phyloP scores from a whole-genome alignment of 2,329 filamentous ascomycete genomes.

The Botrytis fragariae region DNA sequence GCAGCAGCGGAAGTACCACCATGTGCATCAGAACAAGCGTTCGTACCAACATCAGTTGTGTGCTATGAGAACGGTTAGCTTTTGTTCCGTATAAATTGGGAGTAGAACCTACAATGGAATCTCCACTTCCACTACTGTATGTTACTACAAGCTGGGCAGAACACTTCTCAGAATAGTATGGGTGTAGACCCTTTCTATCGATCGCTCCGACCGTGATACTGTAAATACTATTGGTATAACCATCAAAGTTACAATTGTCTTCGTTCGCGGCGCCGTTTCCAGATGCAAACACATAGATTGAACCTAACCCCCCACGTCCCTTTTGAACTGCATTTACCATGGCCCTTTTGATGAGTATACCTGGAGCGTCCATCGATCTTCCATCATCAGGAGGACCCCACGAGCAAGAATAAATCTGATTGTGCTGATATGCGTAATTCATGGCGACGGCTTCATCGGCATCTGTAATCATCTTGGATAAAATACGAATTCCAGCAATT shows the following conservation, averaged over 20 bases:
- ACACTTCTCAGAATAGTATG: slow-evolving; percentile 94
- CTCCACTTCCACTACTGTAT: slow-evolving; percentile 86
- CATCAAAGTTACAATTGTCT: slow-evolving; percentile 99
- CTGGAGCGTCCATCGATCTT: slow-evolving; percentile 87
- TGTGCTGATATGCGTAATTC: slow-evolving; percentile 88
- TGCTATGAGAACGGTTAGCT: slow-evolving; percentile 50
- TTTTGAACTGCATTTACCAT: slow-evolving; percentile 92
- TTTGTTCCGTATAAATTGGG: neutral
- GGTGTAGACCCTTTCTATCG: slow-evolving; percentile 81
- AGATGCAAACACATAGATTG: slow-evolving; percentile 94
- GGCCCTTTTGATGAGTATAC: slow-evolving; percentile 80
- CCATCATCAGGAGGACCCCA: slow-evolving; percentile 98
- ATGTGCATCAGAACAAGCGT: slow-evolving; percentile 76
- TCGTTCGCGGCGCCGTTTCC: slow-evolving; percentile 85
- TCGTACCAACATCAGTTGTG: slow-evolving; percentile 87
- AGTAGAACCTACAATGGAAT: slow-evolving; percentile 65
- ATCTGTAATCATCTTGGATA: slow-evolving; percentile 87
- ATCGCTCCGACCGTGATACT: slow-evolving; percentile 95
- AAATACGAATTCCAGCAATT: slow-evolving; percentile 86
- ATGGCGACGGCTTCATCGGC: slow-evolving; percentile 88
- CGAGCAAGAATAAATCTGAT: slow-evolving; percentile 97
- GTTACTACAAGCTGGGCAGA: slow-evolving; percentile 94
- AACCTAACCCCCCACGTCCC: slow-evolving; percentile 78
- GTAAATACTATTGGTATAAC: slow-evolving; percentile 99
- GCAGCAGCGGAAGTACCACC: slow-evolving; percentile 95